A percentile compares a stretch with the other conserved stretches of the same genome.
phyloP scores from a whole-genome alignment of 2,329 filamentous ascomycete species.

The Botrytis porri region DNA sequence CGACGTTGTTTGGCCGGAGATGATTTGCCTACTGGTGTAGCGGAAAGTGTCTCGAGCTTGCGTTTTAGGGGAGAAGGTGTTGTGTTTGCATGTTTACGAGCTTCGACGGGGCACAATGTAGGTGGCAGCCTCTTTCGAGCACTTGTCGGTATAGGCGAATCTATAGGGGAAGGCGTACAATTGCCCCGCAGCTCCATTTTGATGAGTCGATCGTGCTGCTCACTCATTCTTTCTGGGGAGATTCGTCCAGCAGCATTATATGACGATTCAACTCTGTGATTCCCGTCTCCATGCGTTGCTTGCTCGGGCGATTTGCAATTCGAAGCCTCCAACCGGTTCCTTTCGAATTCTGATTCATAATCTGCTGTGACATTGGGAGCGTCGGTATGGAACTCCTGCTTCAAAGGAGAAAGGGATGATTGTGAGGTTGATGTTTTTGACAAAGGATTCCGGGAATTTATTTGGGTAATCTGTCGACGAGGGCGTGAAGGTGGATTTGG shows the following conservation, averaged over 20 bases:
- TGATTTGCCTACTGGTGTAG: constrained; percentile 15
- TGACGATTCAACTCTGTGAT: background rate
- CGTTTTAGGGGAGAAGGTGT: constrained; percentile 27
- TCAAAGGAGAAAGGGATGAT: background rate
- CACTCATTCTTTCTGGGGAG: background rate
- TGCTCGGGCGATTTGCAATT: background rate
- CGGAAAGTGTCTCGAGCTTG: constrained; percentile 26
- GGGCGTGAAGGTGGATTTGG: constrained; percentile 15
- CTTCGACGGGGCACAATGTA: background rate
- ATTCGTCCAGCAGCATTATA: too few relatives aligned
- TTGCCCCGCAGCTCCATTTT: background rate
- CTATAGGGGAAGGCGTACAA: background rate
- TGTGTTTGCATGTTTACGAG: background rate
- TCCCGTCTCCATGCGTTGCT: too few relatives aligned
- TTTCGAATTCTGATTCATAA: background rate
- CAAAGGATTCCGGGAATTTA: background rate
- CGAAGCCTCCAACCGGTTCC: background rate
- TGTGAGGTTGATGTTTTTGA: background rate
- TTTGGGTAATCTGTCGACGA: constrained; percentile 16
- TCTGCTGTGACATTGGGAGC: background rate
- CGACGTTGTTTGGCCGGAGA: constrained; percentile 35
- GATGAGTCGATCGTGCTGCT: background rate
- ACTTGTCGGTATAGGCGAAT: background rate
- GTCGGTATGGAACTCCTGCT: background rate
- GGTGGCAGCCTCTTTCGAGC: background rate